Conservation (phyloP, 805 yeast species). For the Vanderwaltozyma yarrowii region DNA sequence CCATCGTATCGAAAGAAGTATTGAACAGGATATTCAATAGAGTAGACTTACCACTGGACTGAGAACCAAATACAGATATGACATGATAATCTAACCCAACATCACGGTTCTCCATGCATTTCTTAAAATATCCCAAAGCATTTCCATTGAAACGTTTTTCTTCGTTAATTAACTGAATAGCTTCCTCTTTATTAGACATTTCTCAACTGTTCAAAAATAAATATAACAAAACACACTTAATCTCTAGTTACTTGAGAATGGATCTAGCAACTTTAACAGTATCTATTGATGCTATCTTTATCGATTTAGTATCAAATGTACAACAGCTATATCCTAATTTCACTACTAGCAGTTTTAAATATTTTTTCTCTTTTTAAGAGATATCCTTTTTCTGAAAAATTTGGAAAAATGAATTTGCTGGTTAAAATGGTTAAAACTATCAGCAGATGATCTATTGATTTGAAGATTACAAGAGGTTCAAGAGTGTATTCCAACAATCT, state of each 20-base stretch:
- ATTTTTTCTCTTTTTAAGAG: too few relatives aligned
- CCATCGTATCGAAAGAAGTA: slow-evolving; percentile 89
- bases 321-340: too few relatives aligned
- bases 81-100: slow-evolving; percentile 74
- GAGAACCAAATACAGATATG: slow-evolving; percentile 94
- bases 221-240: not conserved
- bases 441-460: too few relatives aligned
- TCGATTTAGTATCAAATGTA: too few relatives aligned
- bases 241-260: too few relatives aligned
- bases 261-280: not conserved
- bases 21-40: slow-evolving; percentile 76
- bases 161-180: slow-evolving; percentile 48
- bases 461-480: too few relatives aligned
- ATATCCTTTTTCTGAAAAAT: too few relatives aligned
- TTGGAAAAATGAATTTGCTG: too few relatives aligned
- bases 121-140: slow-evolving; percentile 15
- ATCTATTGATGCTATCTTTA: too few relatives aligned
- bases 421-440: too few relatives aligned
- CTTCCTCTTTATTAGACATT: slow-evolving; percentile 6
- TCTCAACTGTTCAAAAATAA: not conserved
- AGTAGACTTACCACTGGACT: slow-evolving; percentile 93
- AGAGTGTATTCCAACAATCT: too few relatives aligned
- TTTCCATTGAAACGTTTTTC: slow-evolving; percentile 35
- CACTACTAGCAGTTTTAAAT: too few relatives aligned
- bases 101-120: slow-evolving; percentile 20